A percentile compares a stretch with the other conserved stretches of the same genome.
Conservation (phyloP, 2,329 filamentous ascomycete genomes). For the Sporothrix euskadiensis region DNA sequence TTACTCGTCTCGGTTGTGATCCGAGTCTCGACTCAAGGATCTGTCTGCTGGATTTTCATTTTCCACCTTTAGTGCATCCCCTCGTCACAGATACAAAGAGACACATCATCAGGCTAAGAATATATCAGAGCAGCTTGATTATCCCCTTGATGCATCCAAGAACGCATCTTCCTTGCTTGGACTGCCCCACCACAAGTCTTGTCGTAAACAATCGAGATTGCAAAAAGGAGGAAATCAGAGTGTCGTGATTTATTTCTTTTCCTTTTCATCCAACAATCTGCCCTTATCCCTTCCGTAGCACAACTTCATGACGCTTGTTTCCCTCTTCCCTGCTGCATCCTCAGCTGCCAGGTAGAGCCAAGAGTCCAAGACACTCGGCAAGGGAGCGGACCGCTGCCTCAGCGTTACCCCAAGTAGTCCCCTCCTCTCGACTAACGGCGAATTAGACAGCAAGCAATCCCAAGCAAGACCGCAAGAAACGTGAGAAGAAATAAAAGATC, state of each 20-base stretch:
- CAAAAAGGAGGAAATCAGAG: neutral
- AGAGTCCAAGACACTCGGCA: neutral
- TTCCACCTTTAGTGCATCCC: neutral
- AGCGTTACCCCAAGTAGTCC: neutral
- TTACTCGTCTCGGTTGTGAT: neutral
- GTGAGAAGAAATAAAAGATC: neutral
- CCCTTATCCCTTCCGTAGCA: neutral
- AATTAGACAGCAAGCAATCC: neutral
- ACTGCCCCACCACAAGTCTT: neutral
- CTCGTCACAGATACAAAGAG: neutral
- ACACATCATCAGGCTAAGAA: neutral
- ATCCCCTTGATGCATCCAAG: neutral
- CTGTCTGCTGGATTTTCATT: neutral
- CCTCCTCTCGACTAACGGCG: neutral
- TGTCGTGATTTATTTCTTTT: neutral
- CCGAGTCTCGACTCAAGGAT: neutral
- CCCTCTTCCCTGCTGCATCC: neutral
- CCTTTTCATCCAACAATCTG: neutral
- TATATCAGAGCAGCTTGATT: neutral
- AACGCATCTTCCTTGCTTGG: neutral
- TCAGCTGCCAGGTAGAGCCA: neutral
- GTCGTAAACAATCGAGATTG: neutral
- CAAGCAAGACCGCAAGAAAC: neutral
- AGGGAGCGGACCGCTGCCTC: slow-evolving; percentile 17
- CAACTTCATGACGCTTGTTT: neutral